Base-by-base conservation (phyloP, 2,329 filamentous ascomycete genomes). In the Paecilomyces sp. region DNA sequence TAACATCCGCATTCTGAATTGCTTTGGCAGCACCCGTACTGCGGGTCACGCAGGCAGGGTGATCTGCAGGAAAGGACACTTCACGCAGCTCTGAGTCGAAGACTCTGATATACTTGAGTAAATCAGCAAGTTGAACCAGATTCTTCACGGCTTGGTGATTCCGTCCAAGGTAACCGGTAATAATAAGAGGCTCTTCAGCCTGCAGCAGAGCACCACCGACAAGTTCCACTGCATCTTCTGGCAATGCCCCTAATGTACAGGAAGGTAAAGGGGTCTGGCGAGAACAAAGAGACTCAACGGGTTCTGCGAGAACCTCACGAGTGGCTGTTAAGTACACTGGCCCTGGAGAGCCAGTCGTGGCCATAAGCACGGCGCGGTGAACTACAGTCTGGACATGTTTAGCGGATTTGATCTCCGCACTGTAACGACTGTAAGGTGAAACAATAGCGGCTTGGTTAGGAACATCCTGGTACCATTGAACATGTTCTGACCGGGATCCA, bases 301-400 rank as follows among this genome's bases (percentile, higher is more conserved):
- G 90, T 67, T 91, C 86, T 70, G 92, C 89, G 82, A 96, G 88
- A 1, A 91, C 85, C 72, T 96, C 91, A 63, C 91, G 80, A 1
- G 90, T 87, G 1, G 88, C 90, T 62, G 83, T 86, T 0, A 96
- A 78, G 66, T 96, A 94, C 0, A 91, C 88, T 0, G 91, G 91
- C 0, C 91, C 91, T 59, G 86, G 82, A 0, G 91, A 90, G 56
- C 87, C 87, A 11, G 85, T 90, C 58, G 78, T 87, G 0, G 91
- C 89, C 69, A 94, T 93, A 63, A 90, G 89, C 60, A 94, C 74
- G 0, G 91, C 91, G 4, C 91, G 86, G 69, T 90, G 90, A 58
- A 95, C 88, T 77, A 94, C 86, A 75, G 93, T 90, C 79, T 94
- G 93, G 62, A 94, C 85, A 67, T 94, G 95, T 66, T 83, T 82